phyloP scores from a whole-genome alignment of 441 rosid species.

The Croton laevigatus region DNA sequence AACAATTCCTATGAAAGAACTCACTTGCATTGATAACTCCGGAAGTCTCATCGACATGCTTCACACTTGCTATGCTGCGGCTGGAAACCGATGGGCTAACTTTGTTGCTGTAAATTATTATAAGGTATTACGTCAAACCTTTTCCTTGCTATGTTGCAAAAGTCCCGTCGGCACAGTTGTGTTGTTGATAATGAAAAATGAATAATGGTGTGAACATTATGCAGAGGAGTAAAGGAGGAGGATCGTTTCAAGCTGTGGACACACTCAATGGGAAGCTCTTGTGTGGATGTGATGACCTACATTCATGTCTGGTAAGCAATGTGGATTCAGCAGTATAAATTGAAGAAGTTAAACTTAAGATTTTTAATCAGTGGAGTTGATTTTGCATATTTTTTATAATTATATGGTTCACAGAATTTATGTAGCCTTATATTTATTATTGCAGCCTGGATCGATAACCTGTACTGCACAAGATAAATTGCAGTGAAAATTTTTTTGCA shows the following conservation, averaged over 20 bases:
- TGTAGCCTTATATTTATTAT: background rate
- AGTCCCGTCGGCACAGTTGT: no score
- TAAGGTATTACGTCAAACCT: slow-evolving; percentile 26
- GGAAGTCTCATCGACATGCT: slow-evolving; percentile 35
- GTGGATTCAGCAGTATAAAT: background rate
- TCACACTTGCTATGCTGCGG: slow-evolving; percentile 32
- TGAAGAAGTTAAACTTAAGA: background rate
- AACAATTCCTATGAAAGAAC: slow-evolving; percentile 28
- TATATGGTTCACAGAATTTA: background rate
- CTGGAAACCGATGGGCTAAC: slow-evolving; percentile 52
- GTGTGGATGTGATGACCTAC: slow-evolving; percentile 49
- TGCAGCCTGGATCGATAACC: slow-evolving; percentile 43
- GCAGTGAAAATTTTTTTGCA: slow-evolving; percentile 7
- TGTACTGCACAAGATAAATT: slow-evolving; percentile 25
- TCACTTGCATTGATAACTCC: slow-evolving; percentile 37
- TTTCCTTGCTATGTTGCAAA: no score
- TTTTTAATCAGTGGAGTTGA: background rate
- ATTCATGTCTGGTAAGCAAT: slow-evolving; percentile 35
- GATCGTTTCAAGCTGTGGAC: slow-evolving; percentile 50
- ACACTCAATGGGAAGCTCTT: slow-evolving; percentile 43
- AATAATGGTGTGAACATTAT: no score
- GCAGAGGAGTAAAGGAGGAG: slow-evolving; percentile 56
- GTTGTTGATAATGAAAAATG: no score
- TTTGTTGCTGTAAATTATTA: slow-evolving; percentile 50
- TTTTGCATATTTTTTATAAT: background rate